Evolutionary conservation across 73 alveolate species (phyloP).

Genomic region (Paramecium sexaurelia): DNA sequence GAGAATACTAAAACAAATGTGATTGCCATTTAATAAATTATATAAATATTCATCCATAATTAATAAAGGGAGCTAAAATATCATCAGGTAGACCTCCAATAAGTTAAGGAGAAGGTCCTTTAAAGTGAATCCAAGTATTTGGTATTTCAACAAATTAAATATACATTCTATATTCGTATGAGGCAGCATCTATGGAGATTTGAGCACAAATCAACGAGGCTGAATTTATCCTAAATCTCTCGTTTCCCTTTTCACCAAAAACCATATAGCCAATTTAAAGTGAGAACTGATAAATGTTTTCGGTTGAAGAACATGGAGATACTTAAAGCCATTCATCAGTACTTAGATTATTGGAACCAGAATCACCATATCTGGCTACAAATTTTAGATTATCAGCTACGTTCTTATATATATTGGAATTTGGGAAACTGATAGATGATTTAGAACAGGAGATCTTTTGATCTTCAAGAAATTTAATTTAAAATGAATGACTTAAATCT

Average conservation of each 20-base stretch:
- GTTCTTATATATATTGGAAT: neutral
- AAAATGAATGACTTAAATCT: neutral
- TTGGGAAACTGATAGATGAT: neutral
- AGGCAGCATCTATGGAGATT: neutral
- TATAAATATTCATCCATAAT: neutral
- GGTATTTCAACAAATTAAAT: neutral
- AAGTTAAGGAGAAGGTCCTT: conserved; percentile 7
- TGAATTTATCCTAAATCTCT: neutral
- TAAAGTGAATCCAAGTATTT: neutral
- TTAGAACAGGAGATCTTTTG: neutral
- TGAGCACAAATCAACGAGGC: neutral
- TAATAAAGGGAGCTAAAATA: neutral
- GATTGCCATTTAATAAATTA: conserved; percentile 12
- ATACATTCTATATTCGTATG: neutral
- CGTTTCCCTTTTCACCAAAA: conserved; percentile 28
- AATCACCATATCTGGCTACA: conserved; percentile 35
- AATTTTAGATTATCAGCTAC: neutral
- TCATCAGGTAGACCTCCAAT: neutral
- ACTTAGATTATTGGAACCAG: conserved; percentile 21
- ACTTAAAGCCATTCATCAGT: conserved; percentile 25
- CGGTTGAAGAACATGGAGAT: neutral
- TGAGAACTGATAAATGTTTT: neutral
- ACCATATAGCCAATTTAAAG: neutral
- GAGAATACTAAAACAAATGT: neutral
- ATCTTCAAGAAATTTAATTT: neutral